Evolutionary conservation across 257 asterid genomes (phyloP).

Genomic region (Salvia miltiorrhiza): DNA sequence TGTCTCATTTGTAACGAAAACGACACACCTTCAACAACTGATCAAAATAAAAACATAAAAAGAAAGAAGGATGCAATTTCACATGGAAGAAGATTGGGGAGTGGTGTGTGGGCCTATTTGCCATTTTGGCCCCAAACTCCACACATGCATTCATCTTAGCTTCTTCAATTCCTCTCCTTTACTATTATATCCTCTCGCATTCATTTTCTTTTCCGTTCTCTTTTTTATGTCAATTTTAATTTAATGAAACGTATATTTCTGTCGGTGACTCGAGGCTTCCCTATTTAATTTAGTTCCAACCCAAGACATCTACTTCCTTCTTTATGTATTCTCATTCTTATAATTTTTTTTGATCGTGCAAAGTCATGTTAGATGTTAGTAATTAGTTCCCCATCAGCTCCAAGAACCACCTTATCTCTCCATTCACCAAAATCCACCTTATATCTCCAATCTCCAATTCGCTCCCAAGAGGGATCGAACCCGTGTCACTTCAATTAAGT

Average conservation of each 20-base stretch:
- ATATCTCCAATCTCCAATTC: too few species aligned
- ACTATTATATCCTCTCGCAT: not conserved
- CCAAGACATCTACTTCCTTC: not conserved
- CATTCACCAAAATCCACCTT: too few species aligned
- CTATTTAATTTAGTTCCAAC: too few species aligned
- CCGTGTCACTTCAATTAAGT: too few species aligned
- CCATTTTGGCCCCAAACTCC: not conserved
- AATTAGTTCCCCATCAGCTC: too few species aligned
- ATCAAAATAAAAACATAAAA: not conserved
- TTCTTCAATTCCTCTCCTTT: not conserved
- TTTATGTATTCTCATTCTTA: too few species aligned
- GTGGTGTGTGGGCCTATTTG: conserved; percentile 22
- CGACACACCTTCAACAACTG: conserved; percentile 8
- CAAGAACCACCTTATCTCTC: too few species aligned
- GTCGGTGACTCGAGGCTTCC: conserved; percentile 1
- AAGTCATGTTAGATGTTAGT: too few species aligned
- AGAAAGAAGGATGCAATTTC: conserved; percentile 18
- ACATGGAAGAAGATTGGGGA: conserved; percentile 10
- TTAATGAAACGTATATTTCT: not conserved
- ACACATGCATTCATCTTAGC: not conserved
- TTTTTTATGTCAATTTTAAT: not conserved
- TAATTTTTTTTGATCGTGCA: too few species aligned
- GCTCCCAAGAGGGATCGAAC: too few species aligned
- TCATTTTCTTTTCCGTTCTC: too few species aligned
- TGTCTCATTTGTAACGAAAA: conserved; percentile 13